These are phyloP conservation scores for Beta corolliflora DNA, from an alignment of 179 eudicot species.

Conservation along the genomic window DNA sequence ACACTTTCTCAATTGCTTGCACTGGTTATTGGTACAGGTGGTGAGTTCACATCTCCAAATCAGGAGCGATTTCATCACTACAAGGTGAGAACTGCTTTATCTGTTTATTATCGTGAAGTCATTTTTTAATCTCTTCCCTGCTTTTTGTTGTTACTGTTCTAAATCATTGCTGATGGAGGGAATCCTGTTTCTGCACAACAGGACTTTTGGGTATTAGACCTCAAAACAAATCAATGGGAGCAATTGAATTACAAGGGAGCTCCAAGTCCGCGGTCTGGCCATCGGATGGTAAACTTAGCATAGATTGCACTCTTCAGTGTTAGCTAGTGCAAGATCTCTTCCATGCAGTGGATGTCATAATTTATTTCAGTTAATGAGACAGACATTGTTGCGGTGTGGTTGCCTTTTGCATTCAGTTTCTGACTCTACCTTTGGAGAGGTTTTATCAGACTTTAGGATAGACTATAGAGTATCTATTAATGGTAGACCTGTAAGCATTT, in stretches of 20 bases:
- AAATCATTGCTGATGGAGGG: neutral
- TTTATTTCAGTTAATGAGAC: neutral
- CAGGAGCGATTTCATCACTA: constrained; percentile 99
- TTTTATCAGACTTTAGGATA: neutral
- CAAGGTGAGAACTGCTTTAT: constrained; percentile 52
- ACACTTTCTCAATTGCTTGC: neutral
- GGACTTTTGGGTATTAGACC: constrained; percentile 96
- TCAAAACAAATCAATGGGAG: constrained; percentile 98
- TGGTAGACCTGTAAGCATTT: neutral
- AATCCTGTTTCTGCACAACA: constrained; percentile 22
- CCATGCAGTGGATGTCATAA: neutral
- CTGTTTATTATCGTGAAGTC: neutral
- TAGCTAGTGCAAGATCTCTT: neutral
- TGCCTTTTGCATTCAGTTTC: neutral
- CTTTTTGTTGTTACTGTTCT: neutral
- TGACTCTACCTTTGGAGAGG: neutral
- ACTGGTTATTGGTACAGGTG: constrained; percentile 50
- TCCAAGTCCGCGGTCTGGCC: constrained; percentile 97
- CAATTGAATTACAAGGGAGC: constrained; percentile 94
- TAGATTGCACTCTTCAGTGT: neutral
- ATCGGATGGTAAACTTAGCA: constrained; percentile 78
- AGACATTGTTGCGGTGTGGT: neutral
- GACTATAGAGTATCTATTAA: neutral
- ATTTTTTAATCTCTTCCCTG: neutral
- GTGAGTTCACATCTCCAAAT: constrained; percentile 98